Evolutionary conservation across 768 basidiomycete genomes (phyloP).

Genomic region (Termitomyces sp.): DNA sequence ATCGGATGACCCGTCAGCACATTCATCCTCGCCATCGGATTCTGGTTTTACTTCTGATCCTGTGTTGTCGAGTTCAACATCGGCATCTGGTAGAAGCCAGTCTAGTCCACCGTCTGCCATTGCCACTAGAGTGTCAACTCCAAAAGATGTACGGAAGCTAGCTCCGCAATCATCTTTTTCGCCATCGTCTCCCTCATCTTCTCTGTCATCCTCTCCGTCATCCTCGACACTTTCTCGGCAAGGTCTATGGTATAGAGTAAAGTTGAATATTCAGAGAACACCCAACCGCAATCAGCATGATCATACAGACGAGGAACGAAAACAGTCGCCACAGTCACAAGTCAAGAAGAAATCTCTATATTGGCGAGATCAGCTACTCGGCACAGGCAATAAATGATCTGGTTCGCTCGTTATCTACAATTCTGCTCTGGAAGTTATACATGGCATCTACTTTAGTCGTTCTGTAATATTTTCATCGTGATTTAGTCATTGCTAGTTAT

Average conservation of each 20-base stretch:
- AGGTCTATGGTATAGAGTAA: constrained; percentile 34
- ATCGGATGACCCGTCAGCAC: constrained; percentile 6
- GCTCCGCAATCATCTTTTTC: not conserved
- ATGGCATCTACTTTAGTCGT: not conserved
- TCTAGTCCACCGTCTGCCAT: not conserved
- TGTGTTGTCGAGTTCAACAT: constrained; percentile 11
- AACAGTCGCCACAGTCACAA: not conserved
- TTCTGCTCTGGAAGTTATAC: not conserved
- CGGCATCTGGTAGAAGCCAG: constrained; percentile 13
- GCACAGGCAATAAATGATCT: not conserved
- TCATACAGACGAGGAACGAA: not conserved
- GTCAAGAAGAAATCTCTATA: constrained; percentile 14
- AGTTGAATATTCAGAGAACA: constrained; percentile 24
- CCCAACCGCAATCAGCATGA: constrained; percentile 9
- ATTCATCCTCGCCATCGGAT: constrained; percentile 18
- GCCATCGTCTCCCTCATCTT: constrained; percentile 4
- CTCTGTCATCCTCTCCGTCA: constrained; percentile 5
- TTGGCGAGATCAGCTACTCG: constrained; percentile 8
- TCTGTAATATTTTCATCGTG: not conserved
- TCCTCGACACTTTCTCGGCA: constrained; percentile 1
- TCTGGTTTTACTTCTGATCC: constrained; percentile 6
- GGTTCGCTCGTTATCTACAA: not conserved
- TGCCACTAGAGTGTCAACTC: not conserved
- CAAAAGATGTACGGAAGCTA: not conserved
- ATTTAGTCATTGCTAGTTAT: not conserved